Base-by-base conservation (phyloP, 2,329 filamentous ascomycete genomes). In the Thelonectria olida region DNA sequence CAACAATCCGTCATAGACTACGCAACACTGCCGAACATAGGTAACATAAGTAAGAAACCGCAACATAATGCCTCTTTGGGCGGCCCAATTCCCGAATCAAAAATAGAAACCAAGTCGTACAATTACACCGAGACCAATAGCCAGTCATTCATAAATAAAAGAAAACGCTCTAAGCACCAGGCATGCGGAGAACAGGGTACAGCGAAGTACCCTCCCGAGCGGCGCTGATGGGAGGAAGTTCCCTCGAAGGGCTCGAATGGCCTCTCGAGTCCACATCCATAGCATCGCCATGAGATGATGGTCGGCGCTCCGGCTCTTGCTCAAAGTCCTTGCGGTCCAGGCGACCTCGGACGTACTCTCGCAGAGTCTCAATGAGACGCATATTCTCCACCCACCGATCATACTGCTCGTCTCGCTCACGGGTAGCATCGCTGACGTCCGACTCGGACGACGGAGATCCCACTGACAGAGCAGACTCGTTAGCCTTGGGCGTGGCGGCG, bases 361-460 rank as follows among this genome's bases (percentile, higher is more conserved):
- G 81, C 36, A 90, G 81, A 42, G 80, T 83, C 77, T 90, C 88
- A 53, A 90, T 88, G 52, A 85, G 82, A 34, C 88, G 86, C 73
- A 90, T 85, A 71, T 90, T 88, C 75, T 89, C 86, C 12, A 90
- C 77, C 88, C 88, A 90, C 57, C 82, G 80, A 70, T 90, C 88
- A 72, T 90, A 88, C 54, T 82, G 83, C 73, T 88, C 86, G 71
- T 88, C 86, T 23, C 85, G 84, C 70, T 88, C 85, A 57, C 82
- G 82, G 41, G 81, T 81, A 36, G 80, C 79, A 2, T 82, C 81
- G 62, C 81, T 83, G 3, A 74, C 74, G 63, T 89, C 85, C 6
- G 85, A 87, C 50, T 84, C 81, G 0, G 85, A 85, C 4, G 76
- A 78, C 7, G 86, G 86, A 6, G 87, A 89, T 67, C 81, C 79